These are phyloP conservation scores for Cordia subcordata DNA, from an alignment of 257 asterid genomes.

Conservation along the genomic window DNA sequence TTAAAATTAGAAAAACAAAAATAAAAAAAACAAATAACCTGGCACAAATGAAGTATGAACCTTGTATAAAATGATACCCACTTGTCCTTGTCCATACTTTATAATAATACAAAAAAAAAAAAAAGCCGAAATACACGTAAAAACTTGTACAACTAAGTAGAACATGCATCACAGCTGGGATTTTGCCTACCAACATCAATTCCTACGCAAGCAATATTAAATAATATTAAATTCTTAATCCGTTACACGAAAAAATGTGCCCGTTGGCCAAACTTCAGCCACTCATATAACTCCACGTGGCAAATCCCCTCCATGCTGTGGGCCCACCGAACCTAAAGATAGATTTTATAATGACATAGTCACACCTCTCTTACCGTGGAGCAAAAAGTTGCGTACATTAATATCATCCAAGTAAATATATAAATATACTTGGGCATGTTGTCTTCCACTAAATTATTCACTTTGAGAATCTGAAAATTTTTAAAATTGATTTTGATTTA, in stretches of 20 bases:
- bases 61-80: too few species aligned
- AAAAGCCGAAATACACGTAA: not conserved
- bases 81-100: too few species aligned
- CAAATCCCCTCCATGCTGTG: not conserved
- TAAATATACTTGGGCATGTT: not conserved
- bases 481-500: not conserved
- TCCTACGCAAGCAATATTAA: slow-evolving; percentile 7
- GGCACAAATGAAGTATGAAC: too few species aligned
- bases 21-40: too few species aligned
- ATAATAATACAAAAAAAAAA: too few species aligned
- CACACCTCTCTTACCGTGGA: too few species aligned
- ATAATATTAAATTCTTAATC: not conserved
- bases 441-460: not conserved
- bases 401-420: not conserved
- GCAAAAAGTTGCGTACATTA: not conserved
- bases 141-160: slow-evolving; percentile 9
- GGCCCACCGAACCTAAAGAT: not conserved
- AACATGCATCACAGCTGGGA: slow-evolving; percentile 10
- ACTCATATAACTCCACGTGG: not conserved
- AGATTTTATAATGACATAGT: not conserved
- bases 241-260: not conserved
- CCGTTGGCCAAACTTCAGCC: not conserved
- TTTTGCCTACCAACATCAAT: slow-evolving; percentile 4
- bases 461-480: not conserved
- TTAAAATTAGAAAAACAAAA: too few species aligned